These are phyloP conservation scores for Perkinsus olseni DNA, from an alignment of 169 alveolate species.

Conservation along the genomic window DNA sequence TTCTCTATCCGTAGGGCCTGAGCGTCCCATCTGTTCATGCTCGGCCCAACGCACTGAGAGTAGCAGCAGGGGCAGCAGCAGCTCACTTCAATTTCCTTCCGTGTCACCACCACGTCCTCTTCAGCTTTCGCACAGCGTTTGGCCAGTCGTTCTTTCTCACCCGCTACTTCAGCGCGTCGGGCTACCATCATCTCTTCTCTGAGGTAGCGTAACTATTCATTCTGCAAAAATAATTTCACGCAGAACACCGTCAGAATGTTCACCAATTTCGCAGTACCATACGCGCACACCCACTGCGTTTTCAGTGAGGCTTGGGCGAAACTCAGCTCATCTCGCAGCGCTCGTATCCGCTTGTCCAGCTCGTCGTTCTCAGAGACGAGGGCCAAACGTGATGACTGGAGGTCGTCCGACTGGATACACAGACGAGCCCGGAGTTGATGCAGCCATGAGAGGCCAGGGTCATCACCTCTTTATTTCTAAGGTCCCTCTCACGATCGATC, in stretches of 20 bases:
- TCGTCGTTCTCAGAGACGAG: not conserved
- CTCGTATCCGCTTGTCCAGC: not conserved
- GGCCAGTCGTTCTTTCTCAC: not conserved
- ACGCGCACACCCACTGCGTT: not conserved
- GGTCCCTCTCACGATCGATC: not conserved
- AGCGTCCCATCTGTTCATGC: not conserved
- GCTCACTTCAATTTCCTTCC: not conserved
- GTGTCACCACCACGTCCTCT: not conserved
- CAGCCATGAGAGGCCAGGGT: too few relatives aligned
- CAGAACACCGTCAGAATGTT: too few relatives aligned
- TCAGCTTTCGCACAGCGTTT: not conserved
- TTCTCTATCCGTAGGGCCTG: not conserved
- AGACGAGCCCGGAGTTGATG: too few relatives aligned
- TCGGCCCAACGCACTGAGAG: not conserved
- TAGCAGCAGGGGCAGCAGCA: not conserved
- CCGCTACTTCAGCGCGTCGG: not conserved
- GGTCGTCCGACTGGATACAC: not conserved
- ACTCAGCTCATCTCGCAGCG: not conserved
- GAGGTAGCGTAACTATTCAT: too few relatives aligned
- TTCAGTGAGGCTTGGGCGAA: not conserved
- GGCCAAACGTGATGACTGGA: not conserved
- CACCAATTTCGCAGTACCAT: too few relatives aligned
- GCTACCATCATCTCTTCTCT: not conserved
- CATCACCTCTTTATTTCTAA: not conserved
- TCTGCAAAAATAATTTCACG: too few relatives aligned